phyloP scores from a whole-genome alignment of 768 basidiomycete genomes.

The Galerina marginata region DNA sequence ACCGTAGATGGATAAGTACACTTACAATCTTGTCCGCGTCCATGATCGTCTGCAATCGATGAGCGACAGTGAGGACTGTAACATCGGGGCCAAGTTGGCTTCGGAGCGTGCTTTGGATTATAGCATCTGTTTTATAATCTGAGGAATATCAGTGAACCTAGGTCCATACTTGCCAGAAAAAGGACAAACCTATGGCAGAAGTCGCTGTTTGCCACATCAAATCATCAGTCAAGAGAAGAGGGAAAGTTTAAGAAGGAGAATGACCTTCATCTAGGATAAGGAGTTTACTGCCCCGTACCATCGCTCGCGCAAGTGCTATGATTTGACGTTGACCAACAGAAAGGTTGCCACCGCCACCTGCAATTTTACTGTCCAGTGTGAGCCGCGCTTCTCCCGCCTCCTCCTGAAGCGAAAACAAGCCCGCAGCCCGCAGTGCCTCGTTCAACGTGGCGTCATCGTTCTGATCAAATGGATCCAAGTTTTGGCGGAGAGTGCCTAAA shows the following conservation, averaged over 20 bases:
- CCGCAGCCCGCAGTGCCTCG: constrained; percentile 46
- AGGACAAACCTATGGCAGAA: constrained; percentile 48
- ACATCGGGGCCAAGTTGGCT: constrained; percentile 64
- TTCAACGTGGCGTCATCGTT: constrained; percentile 55
- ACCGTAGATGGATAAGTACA: constrained; percentile 8
- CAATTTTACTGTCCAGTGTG: constrained; percentile 48
- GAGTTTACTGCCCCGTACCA: constrained; percentile 61
- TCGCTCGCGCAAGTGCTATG: constrained; percentile 67
- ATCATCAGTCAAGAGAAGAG: constrained; percentile 5
- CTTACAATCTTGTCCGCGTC: constrained; percentile 61
- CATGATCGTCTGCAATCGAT: constrained; percentile 70
- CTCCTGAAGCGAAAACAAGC: constrained; percentile 43
- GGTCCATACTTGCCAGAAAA: neutral
- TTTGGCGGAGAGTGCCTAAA: constrained; percentile 56
- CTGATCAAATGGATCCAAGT: constrained; percentile 68
- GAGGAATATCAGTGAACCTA: constrained; percentile 1
- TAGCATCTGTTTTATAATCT: constrained; percentile 67
- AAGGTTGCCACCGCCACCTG: constrained; percentile 69
- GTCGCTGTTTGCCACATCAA: constrained; percentile 34
- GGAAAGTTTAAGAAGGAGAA: constrained; percentile 12
- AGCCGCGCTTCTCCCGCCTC: constrained; percentile 54
- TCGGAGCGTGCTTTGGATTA: constrained; percentile 73
- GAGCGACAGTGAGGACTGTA: constrained; percentile 70
- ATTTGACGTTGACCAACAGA: constrained; percentile 80
- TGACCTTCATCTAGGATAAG: constrained; percentile 68